Evolutionary conservation across 306 rosid species (phyloP), one percentile per base, ranked within the genome.

Genomic region (Rubus idaeus): DNA sequence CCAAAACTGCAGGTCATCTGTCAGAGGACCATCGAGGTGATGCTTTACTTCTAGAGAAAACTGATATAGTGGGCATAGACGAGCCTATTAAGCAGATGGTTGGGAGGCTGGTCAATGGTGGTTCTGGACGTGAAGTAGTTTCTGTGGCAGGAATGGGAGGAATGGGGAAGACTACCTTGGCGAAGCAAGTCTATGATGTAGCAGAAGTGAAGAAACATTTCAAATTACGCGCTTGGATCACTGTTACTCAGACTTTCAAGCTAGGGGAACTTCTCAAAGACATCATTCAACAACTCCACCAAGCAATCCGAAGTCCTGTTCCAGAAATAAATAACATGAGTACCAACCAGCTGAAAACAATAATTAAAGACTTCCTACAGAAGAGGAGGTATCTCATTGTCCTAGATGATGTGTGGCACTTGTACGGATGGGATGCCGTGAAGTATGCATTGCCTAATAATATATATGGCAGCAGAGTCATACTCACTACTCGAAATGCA

Each of bases 81-180:
- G 71, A 75, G 66, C 89, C 70, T 14, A 82, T 82, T 51, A 70
- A 42, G 58, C 46, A 80, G 82, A n/a, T 88, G 64, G 77, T 84
- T 4, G 6, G 70, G 47, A 72, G 81, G 88, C 74, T 88, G 50
- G 46, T 84, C 10, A 53, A 41, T 16, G 81, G 68, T 44, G 66
- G 73, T 64, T 83, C 84, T 0, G 74, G 66, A 23, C 79, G 85
- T 20, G 68, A 69, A 60, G 89, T 86, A 10, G 78, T 86, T 65
- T 88, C 91, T 23, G 85, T 86, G 41, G 76, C 82, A 4, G 91
- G 84, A 45, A 86, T 86, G 81, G 91, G 91, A 9, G 91, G 91
- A 20, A 35, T 88, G 85, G 91, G 91, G 69, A 88, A 88, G 73
- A 86, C 90, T 40, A 88, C 92, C 42, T 26, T 88, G 74, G 87